phyloP scores from a whole-genome alignment of 176 grass and related monocot species.

The Cenchrus americanus region DNA sequence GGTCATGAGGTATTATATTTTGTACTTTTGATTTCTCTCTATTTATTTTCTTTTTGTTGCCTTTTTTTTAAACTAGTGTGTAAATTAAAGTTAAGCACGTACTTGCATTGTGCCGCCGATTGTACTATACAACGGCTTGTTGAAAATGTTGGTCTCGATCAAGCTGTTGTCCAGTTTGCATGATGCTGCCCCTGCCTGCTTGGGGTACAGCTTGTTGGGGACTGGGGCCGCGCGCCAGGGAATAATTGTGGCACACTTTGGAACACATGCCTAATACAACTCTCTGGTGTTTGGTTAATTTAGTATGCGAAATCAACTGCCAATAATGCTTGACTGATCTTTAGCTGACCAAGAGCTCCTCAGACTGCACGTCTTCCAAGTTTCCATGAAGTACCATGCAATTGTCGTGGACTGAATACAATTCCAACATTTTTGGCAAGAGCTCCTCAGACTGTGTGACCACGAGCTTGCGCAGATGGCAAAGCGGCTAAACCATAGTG shows the following conservation, averaged over 20 bases:
- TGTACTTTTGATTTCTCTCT: not conserved
- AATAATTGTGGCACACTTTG: not conserved
- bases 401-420: not conserved
- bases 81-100: not conserved
- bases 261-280: not conserved
- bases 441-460: too few species aligned
- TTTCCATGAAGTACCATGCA: not conserved
- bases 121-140: slow-evolving; percentile 19
- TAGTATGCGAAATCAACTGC: not conserved
- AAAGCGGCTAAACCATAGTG: too few species aligned
- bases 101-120: not conserved
- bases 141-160: not conserved
- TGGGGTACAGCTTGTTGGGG: not conserved
- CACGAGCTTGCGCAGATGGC: too few species aligned
- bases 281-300: not conserved
- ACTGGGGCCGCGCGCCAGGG: not conserved
- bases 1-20: not conserved
- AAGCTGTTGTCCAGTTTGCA: not conserved
- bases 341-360: not conserved
- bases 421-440: too few species aligned
- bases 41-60: not conserved
- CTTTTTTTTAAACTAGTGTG: not conserved
- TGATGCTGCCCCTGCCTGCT: not conserved
- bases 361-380: not conserved
- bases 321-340: not conserved